Evolutionary conservation across 1,139 yeast species (phyloP).

Genomic region (Geotrichum phurueaensis): DNA sequence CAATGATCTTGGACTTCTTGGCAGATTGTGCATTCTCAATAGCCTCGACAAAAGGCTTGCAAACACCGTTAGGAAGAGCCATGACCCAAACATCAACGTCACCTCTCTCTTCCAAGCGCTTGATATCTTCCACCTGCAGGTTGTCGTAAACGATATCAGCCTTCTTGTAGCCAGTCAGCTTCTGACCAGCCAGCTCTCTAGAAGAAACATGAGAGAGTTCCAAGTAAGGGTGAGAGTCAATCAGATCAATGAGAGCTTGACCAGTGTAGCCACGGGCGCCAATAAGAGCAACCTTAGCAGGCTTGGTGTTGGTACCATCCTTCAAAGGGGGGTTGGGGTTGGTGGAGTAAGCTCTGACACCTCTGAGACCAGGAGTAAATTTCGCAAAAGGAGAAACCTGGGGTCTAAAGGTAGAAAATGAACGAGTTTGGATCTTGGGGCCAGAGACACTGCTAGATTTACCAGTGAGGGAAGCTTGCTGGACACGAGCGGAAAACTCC

Average conservation of each 20-base stretch:
- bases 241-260: conserved; percentile 79
- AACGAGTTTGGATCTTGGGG: conserved; percentile 24
- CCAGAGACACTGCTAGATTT: conserved; percentile 32
- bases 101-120: conserved; percentile 63
- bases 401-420: conserved; percentile 27
- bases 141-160: conserved; percentile 74
- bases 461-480: conserved; percentile 26
- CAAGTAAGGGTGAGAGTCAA: conserved; percentile 79
- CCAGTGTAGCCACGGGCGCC: conserved; percentile 99
- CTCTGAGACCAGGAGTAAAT: background rate
- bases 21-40: conserved; percentile 54
- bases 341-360: conserved; percentile 29
- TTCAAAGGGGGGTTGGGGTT: conserved; percentile 71
- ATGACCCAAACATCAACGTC: conserved; percentile 96
- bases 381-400: background rate
- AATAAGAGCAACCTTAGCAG: conserved; percentile 77
- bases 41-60: conserved; percentile 94
- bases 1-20: conserved; percentile 71
- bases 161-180: conserved; percentile 81
- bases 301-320: conserved; percentile 54
- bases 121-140: conserved; percentile 80
- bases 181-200: conserved; percentile 85
- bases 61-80: conserved; percentile 98
- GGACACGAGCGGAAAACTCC: conserved; percentile 41
- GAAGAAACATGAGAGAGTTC: conserved; percentile 92